Percentiles rank a stretch among this genome's conserved stretches.
Conservation (phyloP, 1,284 basidiomycete species). For the Phylloporus sp. region DNA sequence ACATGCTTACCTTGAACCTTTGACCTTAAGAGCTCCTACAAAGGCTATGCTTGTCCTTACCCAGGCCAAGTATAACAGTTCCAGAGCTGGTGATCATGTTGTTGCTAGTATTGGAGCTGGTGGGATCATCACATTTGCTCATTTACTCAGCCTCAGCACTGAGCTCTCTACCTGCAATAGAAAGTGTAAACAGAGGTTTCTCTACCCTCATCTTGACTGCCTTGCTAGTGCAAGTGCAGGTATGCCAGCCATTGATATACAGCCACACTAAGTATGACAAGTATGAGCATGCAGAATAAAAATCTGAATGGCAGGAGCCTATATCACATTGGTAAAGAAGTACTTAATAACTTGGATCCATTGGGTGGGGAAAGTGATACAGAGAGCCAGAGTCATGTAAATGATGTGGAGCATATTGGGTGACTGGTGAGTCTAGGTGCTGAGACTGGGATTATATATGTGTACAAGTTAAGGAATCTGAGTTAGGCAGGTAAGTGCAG, state of each 20-base stretch:
- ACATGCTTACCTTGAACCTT: no score
- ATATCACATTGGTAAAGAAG: constrained; percentile 73
- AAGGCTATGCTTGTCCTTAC: no score
- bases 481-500: constrained; percentile 34
- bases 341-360: constrained; percentile 78
- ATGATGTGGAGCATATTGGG: constrained; percentile 25
- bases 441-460: not conserved
- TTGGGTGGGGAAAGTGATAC: constrained; percentile 42
- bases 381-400: constrained; percentile 22
- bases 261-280: constrained; percentile 24
- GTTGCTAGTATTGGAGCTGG: constrained; percentile 32
- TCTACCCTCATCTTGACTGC: constrained; percentile 33
- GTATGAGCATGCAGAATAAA: constrained; percentile 29
- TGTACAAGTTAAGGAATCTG: constrained; percentile 38
- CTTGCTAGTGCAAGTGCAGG: constrained; percentile 28
- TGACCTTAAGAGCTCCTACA: no score
- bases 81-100: constrained; percentile 37
- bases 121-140: constrained; percentile 23
- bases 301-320: constrained; percentile 45
- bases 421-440: no score
- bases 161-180: constrained; percentile 42
- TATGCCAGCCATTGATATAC: constrained; percentile 44
- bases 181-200: constrained; percentile 24
- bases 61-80: no score
- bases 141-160: constrained; percentile 50